phyloP scores from a whole-genome alignment of 2,329 filamentous ascomycete genomes.

The Aspergillus brasiliensis region DNA sequence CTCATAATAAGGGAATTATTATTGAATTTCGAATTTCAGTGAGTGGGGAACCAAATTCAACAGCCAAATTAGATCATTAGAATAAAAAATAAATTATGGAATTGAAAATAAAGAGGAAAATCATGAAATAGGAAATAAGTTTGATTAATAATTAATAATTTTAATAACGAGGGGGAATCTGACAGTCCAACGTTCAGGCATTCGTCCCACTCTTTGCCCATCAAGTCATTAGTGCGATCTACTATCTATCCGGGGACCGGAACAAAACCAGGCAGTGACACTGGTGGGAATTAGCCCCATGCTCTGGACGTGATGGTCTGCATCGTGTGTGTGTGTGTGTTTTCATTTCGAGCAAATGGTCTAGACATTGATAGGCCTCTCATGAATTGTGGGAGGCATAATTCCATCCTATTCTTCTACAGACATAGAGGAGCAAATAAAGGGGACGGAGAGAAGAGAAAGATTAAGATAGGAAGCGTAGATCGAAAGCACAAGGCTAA shows the following conservation, averaged over 20 bases:
- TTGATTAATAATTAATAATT: neutral
- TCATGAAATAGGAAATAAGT: neutral
- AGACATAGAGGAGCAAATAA: neutral
- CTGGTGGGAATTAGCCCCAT: neutral
- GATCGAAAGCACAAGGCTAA: too few species aligned
- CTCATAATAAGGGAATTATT: neutral
- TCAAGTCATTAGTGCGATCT: slow-evolving; percentile 6
- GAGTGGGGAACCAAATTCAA: neutral
- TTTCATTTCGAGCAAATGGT: neutral
- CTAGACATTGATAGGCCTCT: neutral
- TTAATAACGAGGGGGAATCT: neutral
- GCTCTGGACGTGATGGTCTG: neutral
- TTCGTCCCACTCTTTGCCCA: slow-evolving; percentile 1
- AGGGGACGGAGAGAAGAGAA: neutral
- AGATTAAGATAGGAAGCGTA: neutral
- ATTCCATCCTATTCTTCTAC: neutral
- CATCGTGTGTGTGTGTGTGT: neutral
- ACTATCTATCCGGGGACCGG: neutral
- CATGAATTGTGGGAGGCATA: neutral
- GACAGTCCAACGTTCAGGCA: slow-evolving; percentile 6
- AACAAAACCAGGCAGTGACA: neutral
- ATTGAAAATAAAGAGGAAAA: neutral
- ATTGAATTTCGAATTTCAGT: neutral
- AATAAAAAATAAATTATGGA: neutral
- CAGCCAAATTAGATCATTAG: neutral